Base-by-base conservation (phyloP, 805 yeast species). In the Priceomyces medius region DNA sequence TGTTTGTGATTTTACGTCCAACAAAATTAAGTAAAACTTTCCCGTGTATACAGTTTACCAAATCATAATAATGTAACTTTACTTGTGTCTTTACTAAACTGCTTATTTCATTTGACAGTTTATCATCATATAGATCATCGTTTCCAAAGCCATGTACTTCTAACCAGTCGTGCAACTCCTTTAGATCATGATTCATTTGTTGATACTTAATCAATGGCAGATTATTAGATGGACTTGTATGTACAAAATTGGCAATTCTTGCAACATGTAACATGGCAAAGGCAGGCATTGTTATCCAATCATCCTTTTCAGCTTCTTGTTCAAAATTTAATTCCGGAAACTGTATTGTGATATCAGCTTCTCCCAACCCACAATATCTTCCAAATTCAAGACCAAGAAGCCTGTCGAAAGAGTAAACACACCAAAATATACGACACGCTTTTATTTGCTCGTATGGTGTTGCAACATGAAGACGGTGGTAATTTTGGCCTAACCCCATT, bases 341-440 rank as follows among this genome's bases (percentile, higher is more conserved):
- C 2, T 41, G 50, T 3, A 68, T 50, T n/a, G 56, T 53, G 17
- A 71, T 56, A 38, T 72, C 76, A 10, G 55, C 56, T 17, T 66
- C 73, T 13, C 54, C 46, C 24, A 63, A 56, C 21, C 61, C 64
- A 54, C 59, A 62, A 35, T 64, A 60, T 34, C 79, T 59, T 1
- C 84, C 85, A 28, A 70, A 65, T 43, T 78, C 83, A 31, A 79
- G 58, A 4, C 77, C 77, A 44, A 77, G 55, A 12, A 79, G 44
- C 44, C 80, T 64, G 49, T 81, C 87, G 61, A 76, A 62, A 1
- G 77, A 68, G 49, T 72, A 81, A 4, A 74, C 76, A 16, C 71
- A 47, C 80, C 82, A 80, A 52, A 76, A 81, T 1, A 80, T 68
- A 37, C 83, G 62, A 48, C 64, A 64, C 1, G 77, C 71, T 50